phyloP scores from a whole-genome alignment of 2,329 filamentous ascomycete genomes.

The Fusarium udum region DNA sequence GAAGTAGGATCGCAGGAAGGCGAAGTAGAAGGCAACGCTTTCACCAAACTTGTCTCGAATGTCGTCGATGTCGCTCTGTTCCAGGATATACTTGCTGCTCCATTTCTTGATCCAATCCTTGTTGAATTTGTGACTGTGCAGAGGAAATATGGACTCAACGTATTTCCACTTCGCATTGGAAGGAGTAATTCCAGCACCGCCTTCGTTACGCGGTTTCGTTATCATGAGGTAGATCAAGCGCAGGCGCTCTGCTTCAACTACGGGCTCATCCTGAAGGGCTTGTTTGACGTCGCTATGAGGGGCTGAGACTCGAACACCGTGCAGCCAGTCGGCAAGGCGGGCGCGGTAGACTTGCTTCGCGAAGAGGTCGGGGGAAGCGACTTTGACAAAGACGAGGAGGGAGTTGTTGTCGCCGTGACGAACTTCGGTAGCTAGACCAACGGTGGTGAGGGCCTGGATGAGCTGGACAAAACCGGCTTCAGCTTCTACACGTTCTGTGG shows the following conservation, averaged over 20 bases:
- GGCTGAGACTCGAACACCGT: slow-evolving; percentile 81
- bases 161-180: slow-evolving; percentile 75
- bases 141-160: slow-evolving; percentile 78
- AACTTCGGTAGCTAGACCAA: slow-evolving; percentile 89
- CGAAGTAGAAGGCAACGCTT: slow-evolving; percentile 93
- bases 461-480: slow-evolving; percentile 81
- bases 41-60: slow-evolving; percentile 83
- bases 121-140: slow-evolving; percentile 82
- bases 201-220: slow-evolving; percentile 75
- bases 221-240: slow-evolving; percentile 89
- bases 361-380: slow-evolving; percentile 79
- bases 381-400: slow-evolving; percentile 83
- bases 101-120: slow-evolving; percentile 78
- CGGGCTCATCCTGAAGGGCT: slow-evolving; percentile 75
- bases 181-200: slow-evolving; percentile 81
- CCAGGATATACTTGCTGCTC: slow-evolving; percentile 75
- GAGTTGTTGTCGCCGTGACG: slow-evolving; percentile 79
- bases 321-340: slow-evolving; percentile 92
- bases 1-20: slow-evolving; percentile 92
- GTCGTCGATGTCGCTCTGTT: slow-evolving; percentile 72
- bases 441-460: slow-evolving; percentile 75
- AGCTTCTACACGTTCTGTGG: slow-evolving; percentile 72
- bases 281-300: slow-evolving; percentile 77
- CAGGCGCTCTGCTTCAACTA: slow-evolving; percentile 88
- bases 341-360: slow-evolving; percentile 85